Evolutionary conservation across 2,329 filamentous ascomycete genomes (phyloP).

Genomic region (Aspergillus spinulosporus): DNA sequence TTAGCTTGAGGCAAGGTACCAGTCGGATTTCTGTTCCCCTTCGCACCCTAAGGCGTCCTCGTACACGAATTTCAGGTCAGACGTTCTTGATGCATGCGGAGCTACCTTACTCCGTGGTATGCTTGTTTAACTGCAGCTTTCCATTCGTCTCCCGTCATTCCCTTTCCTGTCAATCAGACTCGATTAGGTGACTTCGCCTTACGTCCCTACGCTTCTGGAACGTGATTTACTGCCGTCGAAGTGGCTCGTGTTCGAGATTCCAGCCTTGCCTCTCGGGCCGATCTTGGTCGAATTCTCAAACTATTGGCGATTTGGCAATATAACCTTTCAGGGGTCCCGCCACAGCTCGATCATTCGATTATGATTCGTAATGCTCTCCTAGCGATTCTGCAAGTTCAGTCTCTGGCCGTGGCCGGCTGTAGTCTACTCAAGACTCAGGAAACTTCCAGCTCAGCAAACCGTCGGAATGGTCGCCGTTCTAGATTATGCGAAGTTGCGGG

Average conservation of each 20-base stretch:
- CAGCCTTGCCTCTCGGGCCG: constrained; percentile 11
- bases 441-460: background rate
- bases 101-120: constrained; percentile 2
- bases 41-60: background rate
- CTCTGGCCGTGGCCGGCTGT: background rate
- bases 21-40: constrained; percentile 8
- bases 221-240: background rate
- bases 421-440: background rate
- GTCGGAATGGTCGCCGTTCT: background rate
- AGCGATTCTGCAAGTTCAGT: background rate
- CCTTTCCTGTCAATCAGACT: constrained; percentile 2
- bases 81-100: constrained; percentile 9
- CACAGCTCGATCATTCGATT: background rate
- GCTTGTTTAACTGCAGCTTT: constrained; percentile 2
- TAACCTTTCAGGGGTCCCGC: background rate
- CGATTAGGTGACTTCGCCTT: background rate
- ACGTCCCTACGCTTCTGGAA: constrained; percentile 9
- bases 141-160: constrained; percentile 1
- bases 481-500: background rate
- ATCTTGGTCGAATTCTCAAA: constrained; percentile 3
- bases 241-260: constrained; percentile 5
- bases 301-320: constrained; percentile 1
- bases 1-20: constrained; percentile 4
- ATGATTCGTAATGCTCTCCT: background rate
- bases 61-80: background rate